phyloP scores from a whole-genome alignment of 805 yeast genomes.

The Candida silvatica region DNA sequence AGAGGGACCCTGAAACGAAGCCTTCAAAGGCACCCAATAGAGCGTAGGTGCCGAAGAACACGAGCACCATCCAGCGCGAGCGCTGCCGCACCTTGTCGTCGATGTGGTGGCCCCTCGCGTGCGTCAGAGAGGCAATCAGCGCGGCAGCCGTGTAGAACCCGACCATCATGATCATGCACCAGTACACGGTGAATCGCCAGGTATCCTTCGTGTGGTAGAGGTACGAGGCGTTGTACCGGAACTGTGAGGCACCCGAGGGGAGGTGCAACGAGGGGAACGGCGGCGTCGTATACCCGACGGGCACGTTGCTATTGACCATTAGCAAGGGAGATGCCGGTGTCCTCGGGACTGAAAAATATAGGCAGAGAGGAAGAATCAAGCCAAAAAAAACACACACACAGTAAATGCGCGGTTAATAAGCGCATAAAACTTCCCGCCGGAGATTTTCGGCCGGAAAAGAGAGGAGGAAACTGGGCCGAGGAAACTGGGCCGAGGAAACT shows the following conservation, averaged over 20 bases:
- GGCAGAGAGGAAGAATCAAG: no score
- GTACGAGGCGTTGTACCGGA: constrained; percentile 37
- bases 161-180: constrained; percentile 68
- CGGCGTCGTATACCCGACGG: constrained; percentile 79
- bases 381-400: no score
- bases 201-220: constrained; percentile 66
- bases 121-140: constrained; percentile 43
- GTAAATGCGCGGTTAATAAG: no score
- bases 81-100: constrained; percentile 1
- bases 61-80: constrained; percentile 25
- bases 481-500: no score
- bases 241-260: constrained; percentile 38
- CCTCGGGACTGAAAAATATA: no score
- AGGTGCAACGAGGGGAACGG: constrained; percentile 72
- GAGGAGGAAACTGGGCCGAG: no score
- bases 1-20: constrained; percentile 60
- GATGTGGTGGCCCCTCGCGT: constrained; percentile 24
- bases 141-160: constrained; percentile 63
- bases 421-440: no score
- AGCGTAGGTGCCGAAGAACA: constrained; percentile 36
- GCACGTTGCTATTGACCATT: no score
- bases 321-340: no score
- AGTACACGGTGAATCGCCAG: constrained; percentile 74
- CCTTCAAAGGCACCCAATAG: constrained; percentile 56
- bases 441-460: no score